These are phyloP conservation scores for Termitomyces sp. DNA, from an alignment of 768 basidiomycete species.

Conservation along the genomic window DNA sequence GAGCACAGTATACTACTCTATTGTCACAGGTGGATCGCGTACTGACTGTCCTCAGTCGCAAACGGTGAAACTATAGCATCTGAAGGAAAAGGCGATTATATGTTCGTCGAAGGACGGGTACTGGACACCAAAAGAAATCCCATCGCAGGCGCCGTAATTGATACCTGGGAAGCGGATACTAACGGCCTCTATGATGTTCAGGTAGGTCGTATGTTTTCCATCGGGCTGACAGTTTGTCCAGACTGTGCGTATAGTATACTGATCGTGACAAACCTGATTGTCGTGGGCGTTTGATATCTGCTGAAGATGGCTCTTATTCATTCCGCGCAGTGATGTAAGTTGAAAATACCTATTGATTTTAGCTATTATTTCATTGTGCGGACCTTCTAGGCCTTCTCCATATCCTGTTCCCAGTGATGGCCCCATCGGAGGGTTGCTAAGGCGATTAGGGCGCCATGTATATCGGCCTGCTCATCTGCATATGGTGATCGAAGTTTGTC, in stretches of 20 bases:
- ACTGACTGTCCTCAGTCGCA: constrained; percentile 36
- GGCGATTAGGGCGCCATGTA: constrained; percentile 57
- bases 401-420: constrained; percentile 82
- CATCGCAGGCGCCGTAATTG: constrained; percentile 59
- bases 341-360: not conserved
- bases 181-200: constrained; percentile 41
- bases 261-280: constrained; percentile 60
- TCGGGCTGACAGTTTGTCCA: not conserved
- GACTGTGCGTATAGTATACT: constrained; percentile 36
- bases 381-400: constrained; percentile 36
- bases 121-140: constrained; percentile 59
- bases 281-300: constrained; percentile 56
- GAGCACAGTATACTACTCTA: constrained; percentile 46
- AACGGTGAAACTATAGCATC: constrained; percentile 77
- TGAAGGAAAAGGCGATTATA: constrained; percentile 80
- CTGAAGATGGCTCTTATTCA: constrained; percentile 57
- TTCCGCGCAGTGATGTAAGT: constrained; percentile 65
- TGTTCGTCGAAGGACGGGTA: constrained; percentile 75
- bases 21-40: not conserved
- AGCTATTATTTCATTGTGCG: not conserved
- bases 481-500: constrained; percentile 52
- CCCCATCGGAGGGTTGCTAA: constrained; percentile 61
- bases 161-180: constrained; percentile 82
- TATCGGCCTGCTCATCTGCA: constrained; percentile 81
- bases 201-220: constrained; percentile 14